Conservation (phyloP, 2,329 filamentous ascomycete species). For the Sporothrix luriei region DNA sequence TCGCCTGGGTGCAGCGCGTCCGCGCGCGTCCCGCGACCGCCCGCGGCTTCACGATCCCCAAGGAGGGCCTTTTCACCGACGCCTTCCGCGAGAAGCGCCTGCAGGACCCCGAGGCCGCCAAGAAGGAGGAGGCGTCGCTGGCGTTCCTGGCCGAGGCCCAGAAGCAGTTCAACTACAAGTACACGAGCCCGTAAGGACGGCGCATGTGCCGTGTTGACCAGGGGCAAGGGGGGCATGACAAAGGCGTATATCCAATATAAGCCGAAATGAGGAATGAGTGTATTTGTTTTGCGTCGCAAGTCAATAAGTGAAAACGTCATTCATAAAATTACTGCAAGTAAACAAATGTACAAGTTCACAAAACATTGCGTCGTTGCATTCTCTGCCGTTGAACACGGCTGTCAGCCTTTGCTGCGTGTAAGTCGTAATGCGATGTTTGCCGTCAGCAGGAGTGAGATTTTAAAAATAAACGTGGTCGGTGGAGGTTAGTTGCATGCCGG, state of each 20-base stretch:
- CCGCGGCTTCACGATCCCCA: conserved; percentile 65
- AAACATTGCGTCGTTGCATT: not conserved
- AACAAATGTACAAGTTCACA: not conserved
- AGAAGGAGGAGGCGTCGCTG: conserved; percentile 47
- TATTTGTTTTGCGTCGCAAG: not conserved
- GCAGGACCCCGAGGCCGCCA: conserved; percentile 46
- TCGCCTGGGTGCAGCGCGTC: conserved; percentile 68
- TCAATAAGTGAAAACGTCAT: no score
- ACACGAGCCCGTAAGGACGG: conserved; percentile 45
- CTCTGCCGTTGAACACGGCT: conserved; percentile 5
- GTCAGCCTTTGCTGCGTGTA: not conserved
- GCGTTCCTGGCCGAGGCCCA: conserved; percentile 47
- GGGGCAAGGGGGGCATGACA: no score
- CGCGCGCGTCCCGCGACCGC: conserved; percentile 60
- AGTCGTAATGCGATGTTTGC: not conserved
- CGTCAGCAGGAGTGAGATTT: not conserved
- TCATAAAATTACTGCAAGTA: not conserved
- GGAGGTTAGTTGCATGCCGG: not conserved
- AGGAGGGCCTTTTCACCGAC: conserved; percentile 46
- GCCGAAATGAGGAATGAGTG: not conserved
- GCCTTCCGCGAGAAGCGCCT: conserved; percentile 46
- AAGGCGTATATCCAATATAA: not conserved
- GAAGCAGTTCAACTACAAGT: conserved; percentile 54
- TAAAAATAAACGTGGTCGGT: not conserved
- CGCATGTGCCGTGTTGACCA: not conserved